Base-by-base conservation (phyloP, 129 eudicot genomes). In the Pseudognaphalium luteoalbum region DNA sequence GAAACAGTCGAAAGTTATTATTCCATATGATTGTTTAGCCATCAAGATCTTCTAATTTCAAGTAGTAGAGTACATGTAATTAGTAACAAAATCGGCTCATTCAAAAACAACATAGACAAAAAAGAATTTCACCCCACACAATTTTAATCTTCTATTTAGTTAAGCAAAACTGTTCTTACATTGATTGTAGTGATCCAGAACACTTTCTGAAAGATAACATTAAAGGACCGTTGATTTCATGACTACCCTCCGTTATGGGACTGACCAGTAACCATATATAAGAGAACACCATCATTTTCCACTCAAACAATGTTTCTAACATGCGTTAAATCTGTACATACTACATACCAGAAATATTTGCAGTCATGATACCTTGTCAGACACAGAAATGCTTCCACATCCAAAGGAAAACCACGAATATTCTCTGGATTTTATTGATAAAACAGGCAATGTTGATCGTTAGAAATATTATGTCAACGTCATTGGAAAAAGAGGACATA, bases 301-400 rank as follows among this genome's bases (percentile, higher is more conserved):
- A 72, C 61, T 73, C 60, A 16, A 44, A 59, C 5, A 32, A 66
- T 42, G 70, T 78, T 78, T 58, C 9, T 44, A n/a, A 61, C 28
- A 50, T 39, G 21, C 54, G 51, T 66, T 42, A 54, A 71, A 42
- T 34, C 75, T 80, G 79, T 80, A 80, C 83, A 80, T 16, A 73
- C 32, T 80, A 80, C 83, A 80, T 16, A 73, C 32, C 34, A 6
- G 34, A 66, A 66, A 66, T 66, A 73, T 66, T 66, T 65, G 68
- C 74, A 66, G 63, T 73, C 19, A 7, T 79, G 56, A 37, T 63
- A 66, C 76, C 65, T 76, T 10, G 35, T 59, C 52, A 61, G 76
- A 70, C 54, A 62, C 17, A 30, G 56, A 59, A 39, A 69, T 29
- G 59, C 70, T 59, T 50, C 30, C 64, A 10, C 15, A 42, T 42